Conservation (phyloP, 371 early-diverging fungal species). For the Mucor ambiguus region DNA sequence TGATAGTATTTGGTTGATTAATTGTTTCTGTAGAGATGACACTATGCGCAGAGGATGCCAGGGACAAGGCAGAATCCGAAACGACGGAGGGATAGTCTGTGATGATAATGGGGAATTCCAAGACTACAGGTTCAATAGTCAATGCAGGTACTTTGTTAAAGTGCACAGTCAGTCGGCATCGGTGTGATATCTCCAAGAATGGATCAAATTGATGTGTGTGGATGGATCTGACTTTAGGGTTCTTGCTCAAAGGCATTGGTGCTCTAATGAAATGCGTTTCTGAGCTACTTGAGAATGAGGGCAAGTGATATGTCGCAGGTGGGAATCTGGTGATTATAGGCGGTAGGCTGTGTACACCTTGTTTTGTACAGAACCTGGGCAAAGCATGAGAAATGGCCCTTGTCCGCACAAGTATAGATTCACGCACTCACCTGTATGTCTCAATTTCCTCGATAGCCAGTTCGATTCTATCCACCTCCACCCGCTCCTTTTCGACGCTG, state of each 20-base stretch:
- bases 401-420: neutral
- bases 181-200: conserved; percentile 46
- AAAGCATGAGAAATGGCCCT: neutral
- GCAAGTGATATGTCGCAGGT: conserved; percentile 37
- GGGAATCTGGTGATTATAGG: conserved; percentile 42
- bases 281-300: conserved; percentile 35
- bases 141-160: conserved; percentile 25
- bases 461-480: conserved; percentile 42
- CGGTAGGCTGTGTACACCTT: conserved; percentile 40
- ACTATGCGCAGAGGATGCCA: neutral
- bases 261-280: conserved; percentile 50
- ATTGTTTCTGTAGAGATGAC: conserved; percentile 7
- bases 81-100: conserved; percentile 39
- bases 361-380: conserved; percentile 40
- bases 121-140: conserved; percentile 25
- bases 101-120: conserved; percentile 49
- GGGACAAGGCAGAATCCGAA: conserved; percentile 14
- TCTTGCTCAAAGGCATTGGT: conserved; percentile 29
- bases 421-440: conserved; percentile 35
- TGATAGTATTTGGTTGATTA: neutral
- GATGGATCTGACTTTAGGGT: conserved; percentile 25
- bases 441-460: conserved; percentile 43
- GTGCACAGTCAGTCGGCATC: conserved; percentile 34
- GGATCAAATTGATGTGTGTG: conserved; percentile 46
- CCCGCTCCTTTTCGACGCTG: conserved; percentile 49